phyloP scores from a whole-genome alignment of 2,329 filamentous ascomycete species.

The Escovopsis weberi region DNA sequence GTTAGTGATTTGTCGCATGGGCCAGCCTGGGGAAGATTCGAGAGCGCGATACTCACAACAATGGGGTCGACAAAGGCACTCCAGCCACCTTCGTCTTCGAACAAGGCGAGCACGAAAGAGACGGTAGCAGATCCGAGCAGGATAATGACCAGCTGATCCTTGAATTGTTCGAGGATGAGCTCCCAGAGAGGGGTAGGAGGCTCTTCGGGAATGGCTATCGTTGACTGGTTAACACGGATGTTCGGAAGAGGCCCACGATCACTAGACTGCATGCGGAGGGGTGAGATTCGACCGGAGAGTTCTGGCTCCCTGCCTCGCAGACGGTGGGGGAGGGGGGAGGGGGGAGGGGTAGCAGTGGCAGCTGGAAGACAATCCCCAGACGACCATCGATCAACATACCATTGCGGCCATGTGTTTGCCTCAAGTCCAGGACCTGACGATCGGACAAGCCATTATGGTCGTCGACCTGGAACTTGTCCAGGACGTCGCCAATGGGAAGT shows the following conservation, averaged over 20 bases:
- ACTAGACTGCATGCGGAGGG: no score
- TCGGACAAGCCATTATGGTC: conserved; percentile 40
- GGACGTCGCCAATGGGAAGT: conserved; percentile 41
- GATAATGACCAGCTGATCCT: conserved; percentile 95
- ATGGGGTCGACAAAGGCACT: conserved; percentile 92
- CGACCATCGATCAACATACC: conserved; percentile 27
- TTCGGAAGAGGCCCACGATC: background rate
- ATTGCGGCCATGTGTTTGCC: conserved; percentile 50
- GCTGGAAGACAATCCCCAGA: background rate
- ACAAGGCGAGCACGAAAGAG: conserved; percentile 82
- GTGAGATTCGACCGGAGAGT: background rate
- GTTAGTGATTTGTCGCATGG: background rate
- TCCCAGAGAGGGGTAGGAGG: conserved; percentile 94
- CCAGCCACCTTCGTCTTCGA: conserved; percentile 89
- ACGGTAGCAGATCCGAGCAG: conserved; percentile 83
- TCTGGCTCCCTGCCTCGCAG: background rate
- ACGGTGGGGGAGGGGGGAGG: background rate
- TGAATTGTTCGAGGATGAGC: conserved; percentile 95
- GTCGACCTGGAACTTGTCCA: conserved; percentile 43
- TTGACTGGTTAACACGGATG: conserved; percentile 3
- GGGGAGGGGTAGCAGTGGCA: background rate
- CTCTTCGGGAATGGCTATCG: conserved; percentile 57
- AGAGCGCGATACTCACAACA: conserved; percentile 51
- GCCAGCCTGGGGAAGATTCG: background rate
- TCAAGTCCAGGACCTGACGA: conserved; percentile 39